A percentile compares a stretch with the other conserved stretches of the same genome.
These are phyloP conservation scores for Aspergillus puulaauensis DNA, from an alignment of 2,329 filamentous ascomycete species.

Conservation along the genomic window DNA sequence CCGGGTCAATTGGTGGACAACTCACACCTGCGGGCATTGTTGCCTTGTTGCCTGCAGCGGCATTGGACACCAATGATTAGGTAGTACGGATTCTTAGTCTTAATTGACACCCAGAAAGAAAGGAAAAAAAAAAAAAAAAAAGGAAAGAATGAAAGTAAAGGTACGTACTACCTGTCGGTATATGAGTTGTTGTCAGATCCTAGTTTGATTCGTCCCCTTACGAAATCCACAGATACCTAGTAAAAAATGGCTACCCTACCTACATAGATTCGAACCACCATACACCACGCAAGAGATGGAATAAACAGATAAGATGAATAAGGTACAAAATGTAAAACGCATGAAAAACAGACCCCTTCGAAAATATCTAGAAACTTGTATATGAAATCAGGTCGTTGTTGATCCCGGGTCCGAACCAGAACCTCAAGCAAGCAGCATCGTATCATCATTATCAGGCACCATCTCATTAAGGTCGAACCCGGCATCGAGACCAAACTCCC, in stretches of 20 bases:
- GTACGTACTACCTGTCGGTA: no score
- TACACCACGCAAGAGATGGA: neutral
- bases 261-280: neutral
- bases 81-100: no score
- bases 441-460: conserved; percentile 35
- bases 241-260: neutral
- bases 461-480: conserved; percentile 13
- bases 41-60: no score
- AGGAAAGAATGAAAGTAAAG: no score
- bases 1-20: no score
- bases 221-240: no score
- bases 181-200: no score
- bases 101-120: no score
- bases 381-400: neutral
- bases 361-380: neutral
- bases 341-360: neutral
- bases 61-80: no score
- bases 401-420: neutral
- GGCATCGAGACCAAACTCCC: conserved; percentile 62
- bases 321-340: neutral
- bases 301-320: neutral
- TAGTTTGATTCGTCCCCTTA: no score
- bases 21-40: no score
- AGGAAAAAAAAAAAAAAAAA: no score
- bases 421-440: conserved; percentile 31